Conservation (phyloP, 345 rosid genomes). For the Eucalyptus pauciflora region DNA sequence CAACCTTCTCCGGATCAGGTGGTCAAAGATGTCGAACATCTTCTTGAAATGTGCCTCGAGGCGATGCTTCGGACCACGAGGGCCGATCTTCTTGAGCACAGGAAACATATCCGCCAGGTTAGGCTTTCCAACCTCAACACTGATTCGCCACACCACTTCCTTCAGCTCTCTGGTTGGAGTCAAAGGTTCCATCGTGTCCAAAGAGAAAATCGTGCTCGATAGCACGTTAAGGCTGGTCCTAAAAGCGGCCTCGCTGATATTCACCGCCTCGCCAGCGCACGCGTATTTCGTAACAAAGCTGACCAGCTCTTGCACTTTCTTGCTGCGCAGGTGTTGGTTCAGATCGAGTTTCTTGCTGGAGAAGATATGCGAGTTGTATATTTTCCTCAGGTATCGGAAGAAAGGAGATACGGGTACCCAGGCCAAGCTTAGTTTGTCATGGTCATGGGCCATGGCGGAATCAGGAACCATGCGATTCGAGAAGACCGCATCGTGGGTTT, state of each 20-base stretch:
- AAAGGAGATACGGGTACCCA: slow-evolving; percentile 19
- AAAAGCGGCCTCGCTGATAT: slow-evolving; percentile 2
- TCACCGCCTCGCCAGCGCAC: neutral
- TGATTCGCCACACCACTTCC: neutral
- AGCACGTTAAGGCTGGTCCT: neutral
- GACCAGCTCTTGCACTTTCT: slow-evolving; percentile 3
- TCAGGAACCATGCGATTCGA: slow-evolving; percentile 5
- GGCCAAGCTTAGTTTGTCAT: slow-evolving; percentile 3
- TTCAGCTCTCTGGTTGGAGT: neutral
- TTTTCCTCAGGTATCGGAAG: slow-evolving; percentile 24
- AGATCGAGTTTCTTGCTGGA: slow-evolving; percentile 14
- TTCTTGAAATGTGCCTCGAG: neutral
- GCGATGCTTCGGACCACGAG: slow-evolving; percentile 1
- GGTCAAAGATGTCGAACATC: neutral
- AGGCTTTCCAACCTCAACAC: slow-evolving; percentile 11
- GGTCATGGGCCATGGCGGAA: slow-evolving; percentile 4
- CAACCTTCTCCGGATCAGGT: neutral
- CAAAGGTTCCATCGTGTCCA: neutral
- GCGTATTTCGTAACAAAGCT: neutral
- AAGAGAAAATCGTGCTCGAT: neutral
- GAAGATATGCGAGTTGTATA: slow-evolving; percentile 7
- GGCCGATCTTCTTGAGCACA: slow-evolving; percentile 9
- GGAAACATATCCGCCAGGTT: slow-evolving; percentile 22
- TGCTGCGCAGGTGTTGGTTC: slow-evolving; percentile 2
- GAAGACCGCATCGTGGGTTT: slow-evolving; percentile 14